Conservation (phyloP, 1,139 yeast species). For the Ogataea hybrid region DNA sequence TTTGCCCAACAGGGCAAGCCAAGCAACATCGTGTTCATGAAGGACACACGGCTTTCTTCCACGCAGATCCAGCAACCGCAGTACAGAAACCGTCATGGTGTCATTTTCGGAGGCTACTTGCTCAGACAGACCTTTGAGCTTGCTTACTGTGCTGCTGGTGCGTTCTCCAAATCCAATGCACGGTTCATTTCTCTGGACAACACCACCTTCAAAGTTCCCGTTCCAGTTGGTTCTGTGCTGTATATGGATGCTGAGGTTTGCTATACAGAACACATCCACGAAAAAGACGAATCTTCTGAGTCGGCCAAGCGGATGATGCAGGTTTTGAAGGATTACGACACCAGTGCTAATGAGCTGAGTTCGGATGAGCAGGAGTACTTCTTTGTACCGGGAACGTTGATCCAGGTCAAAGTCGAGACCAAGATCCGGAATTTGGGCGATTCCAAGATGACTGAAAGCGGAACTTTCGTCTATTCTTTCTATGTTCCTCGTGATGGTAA, state of each 20-base stretch:
- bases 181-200: constrained; percentile 87
- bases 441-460: constrained; percentile 64
- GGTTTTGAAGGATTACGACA: constrained; percentile 41
- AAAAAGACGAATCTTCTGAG: constrained; percentile 34
- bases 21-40: constrained; percentile 58
- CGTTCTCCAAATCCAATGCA: constrained; percentile 79
- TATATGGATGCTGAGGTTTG: constrained; percentile 79
- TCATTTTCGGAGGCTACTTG: constrained; percentile 92
- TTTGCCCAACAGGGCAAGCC: constrained; percentile 34
- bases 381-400: constrained; percentile 78
- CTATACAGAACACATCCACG: constrained; percentile 74
- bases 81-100: constrained; percentile 89
- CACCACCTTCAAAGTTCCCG: constrained; percentile 89
- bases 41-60: constrained; percentile 65
- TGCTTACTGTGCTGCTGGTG: constrained; percentile 90
- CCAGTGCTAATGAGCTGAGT: constrained; percentile 56
- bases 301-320: constrained; percentile 34
- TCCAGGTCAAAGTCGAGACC: constrained; percentile 88
- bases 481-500: constrained; percentile 65
- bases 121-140: constrained; percentile 89
- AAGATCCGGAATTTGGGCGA: constrained; percentile 56
- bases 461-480: constrained; percentile 85
- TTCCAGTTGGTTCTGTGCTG: constrained; percentile 89
- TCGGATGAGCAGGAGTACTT: constrained; percentile 56
- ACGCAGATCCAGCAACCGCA: constrained; percentile 95